phyloP scores from a whole-genome alignment of 352 stramenopile species.

The Phytophthora europaea region DNA sequence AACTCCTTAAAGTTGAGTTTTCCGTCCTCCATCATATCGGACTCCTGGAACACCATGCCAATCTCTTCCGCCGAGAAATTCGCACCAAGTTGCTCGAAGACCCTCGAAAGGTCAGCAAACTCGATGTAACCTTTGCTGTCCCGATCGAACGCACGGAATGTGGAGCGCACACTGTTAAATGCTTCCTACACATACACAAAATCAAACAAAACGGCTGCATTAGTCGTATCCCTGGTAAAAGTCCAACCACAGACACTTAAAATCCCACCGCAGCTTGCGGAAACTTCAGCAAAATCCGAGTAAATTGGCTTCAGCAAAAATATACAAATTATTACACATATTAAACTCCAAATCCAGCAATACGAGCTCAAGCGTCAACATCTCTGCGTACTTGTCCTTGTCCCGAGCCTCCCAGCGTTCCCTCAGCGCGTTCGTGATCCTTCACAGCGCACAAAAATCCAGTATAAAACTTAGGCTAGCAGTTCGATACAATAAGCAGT shows the following conservation, averaged over 20 bases:
- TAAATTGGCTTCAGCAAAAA: conserved; percentile 69
- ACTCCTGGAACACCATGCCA: conserved; percentile 80
- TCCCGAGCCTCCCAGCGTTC: conserved; percentile 75
- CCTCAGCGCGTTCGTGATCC: conserved; percentile 84
- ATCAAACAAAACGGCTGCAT: background rate
- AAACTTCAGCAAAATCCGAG: conserved; percentile 83
- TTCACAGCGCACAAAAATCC: conserved; percentile 15
- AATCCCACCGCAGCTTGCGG: conserved; percentile 59
- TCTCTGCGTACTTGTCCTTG: conserved; percentile 55
- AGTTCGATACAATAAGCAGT: background rate
- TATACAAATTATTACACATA: background rate
- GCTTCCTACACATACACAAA: conserved; percentile 44
- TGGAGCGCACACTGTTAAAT: conserved; percentile 84
- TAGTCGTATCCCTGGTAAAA: background rate
- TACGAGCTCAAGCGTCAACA: background rate
- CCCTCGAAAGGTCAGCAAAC: conserved; percentile 73
- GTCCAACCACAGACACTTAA: background rate
- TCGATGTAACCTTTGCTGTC: conserved; percentile 81
- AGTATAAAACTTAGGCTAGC: background rate
- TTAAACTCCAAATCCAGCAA: background rate
- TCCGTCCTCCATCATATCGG: conserved; percentile 86
- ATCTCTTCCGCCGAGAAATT: conserved; percentile 83
- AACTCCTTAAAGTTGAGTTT: conserved; percentile 91
- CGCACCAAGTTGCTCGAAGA: conserved; percentile 81
- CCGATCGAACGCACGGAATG: conserved; percentile 73